Evolutionary conservation across 2,329 filamentous ascomycete genomes (phyloP).

Genomic region (Monosporascus sp.): DNA sequence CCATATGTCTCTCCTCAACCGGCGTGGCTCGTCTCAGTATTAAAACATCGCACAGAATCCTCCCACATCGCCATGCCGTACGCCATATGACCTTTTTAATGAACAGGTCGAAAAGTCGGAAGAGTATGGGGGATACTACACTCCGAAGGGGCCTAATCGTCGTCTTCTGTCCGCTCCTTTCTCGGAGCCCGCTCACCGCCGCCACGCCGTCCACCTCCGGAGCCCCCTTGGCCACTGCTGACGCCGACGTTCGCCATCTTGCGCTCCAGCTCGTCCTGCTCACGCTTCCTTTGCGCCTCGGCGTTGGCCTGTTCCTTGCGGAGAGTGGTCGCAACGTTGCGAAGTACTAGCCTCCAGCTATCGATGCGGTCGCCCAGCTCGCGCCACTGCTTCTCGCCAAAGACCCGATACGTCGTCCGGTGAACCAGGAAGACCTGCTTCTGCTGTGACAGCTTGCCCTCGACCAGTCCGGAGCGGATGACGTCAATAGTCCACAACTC

Average conservation of each 20-base stretch:
- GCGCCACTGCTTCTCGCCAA: slow-evolving; percentile 96
- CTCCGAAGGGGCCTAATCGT: slow-evolving; percentile 39
- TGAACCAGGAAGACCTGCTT: slow-evolving; percentile 93
- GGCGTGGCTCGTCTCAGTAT: background rate
- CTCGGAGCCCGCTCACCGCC: slow-evolving; percentile 28
- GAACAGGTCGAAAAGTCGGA: slow-evolving; percentile 18
- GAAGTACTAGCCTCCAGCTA: slow-evolving; percentile 81
- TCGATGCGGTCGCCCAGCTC: slow-evolving; percentile 88
- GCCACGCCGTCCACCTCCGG: slow-evolving; percentile 25
- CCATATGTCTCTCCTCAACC: background rate
- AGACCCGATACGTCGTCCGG: slow-evolving; percentile 92
- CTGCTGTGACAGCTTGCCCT: slow-evolving; percentile 92
- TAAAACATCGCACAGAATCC: slow-evolving; percentile 4
- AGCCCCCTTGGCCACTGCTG: slow-evolving; percentile 28
- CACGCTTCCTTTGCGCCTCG: slow-evolving; percentile 70
- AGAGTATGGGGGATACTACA: slow-evolving; percentile 11
- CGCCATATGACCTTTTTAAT: slow-evolving; percentile 22
- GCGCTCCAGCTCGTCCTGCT: slow-evolving; percentile 65
- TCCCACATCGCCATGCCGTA: slow-evolving; percentile 23
- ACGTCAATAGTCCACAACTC: slow-evolving; percentile 99
- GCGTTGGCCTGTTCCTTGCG: slow-evolving; percentile 77
- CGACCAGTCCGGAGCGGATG: slow-evolving; percentile 89
- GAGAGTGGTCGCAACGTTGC: slow-evolving; percentile 72
- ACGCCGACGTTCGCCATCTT: slow-evolving; percentile 48
- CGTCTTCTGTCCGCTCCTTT: slow-evolving; percentile 49